A percentile compares a stretch with the other conserved stretches of the same genome.
Evolutionary conservation across 208 protist species (phyloP).

Genomic region (Crithidia expoeki): DNA sequence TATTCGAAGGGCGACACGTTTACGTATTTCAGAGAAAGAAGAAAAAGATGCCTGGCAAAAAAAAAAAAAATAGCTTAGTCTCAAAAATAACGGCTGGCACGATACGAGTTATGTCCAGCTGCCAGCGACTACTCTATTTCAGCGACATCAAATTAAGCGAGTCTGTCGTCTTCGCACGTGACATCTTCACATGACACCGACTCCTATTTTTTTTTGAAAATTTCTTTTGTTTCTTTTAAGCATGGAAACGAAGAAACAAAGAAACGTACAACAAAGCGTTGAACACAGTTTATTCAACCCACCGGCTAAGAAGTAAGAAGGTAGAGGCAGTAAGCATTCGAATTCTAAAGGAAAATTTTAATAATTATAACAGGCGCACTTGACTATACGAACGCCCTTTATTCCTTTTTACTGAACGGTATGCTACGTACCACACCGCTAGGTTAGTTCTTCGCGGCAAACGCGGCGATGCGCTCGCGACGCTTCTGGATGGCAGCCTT

Average conservation of each 20-base stretch:
- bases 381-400: neutral
- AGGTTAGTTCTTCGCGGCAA: conserved; percentile 45
- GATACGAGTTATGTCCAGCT: too few species aligned
- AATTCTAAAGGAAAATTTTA: too few species aligned
- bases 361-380: too few species aligned
- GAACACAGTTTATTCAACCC: conserved; percentile 11
- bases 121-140: too few species aligned
- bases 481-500: conserved; percentile 78
- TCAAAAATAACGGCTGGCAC: too few species aligned
- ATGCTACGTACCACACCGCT: conserved; percentile 44
- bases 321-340: neutral
- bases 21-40: too few species aligned
- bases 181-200: neutral
- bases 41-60: too few species aligned
- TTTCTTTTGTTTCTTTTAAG: conserved; percentile 1
- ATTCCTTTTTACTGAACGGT: conserved; percentile 7
- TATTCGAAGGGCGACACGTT: too few species aligned
- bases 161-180: too few species aligned
- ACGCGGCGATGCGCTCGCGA: conserved; percentile 72
- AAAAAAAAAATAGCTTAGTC: neutral
- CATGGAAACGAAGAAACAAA: conserved; percentile 6
- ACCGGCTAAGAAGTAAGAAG: neutral
- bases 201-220: neutral
- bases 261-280: neutral
- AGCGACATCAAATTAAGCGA: too few species aligned